Percentiles rank a stretch among this genome's conserved stretches.
Conservation (phyloP, 768 basidiomycete genomes). For the Suillus lakei region DNA sequence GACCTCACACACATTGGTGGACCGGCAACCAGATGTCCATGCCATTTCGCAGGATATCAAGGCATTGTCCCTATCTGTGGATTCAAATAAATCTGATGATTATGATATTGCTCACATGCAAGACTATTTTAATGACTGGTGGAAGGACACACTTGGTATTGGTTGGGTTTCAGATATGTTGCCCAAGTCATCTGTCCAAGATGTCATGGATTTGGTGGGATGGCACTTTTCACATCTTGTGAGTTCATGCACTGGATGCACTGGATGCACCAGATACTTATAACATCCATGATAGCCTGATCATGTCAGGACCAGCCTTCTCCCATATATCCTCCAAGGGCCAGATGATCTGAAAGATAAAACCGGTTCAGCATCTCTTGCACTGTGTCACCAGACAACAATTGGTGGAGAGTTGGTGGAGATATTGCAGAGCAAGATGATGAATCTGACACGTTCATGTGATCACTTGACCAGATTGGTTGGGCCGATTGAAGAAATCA, state of each 20-base stretch:
- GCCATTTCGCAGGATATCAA: background rate
- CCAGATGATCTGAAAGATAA: background rate
- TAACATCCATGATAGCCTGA: background rate
- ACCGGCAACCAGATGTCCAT: background rate
- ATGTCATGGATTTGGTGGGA: background rate
- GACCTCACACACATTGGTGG: background rate
- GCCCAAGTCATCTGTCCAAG: slow-evolving; percentile 2
- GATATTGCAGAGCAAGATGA: background rate
- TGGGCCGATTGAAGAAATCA: background rate
- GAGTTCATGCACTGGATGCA: too few species aligned
- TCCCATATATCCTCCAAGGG: background rate
- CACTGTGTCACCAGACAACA: background rate
- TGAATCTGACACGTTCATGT: background rate
- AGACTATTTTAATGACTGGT: background rate
- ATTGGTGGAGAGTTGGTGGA: background rate
- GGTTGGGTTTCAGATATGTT: background rate
- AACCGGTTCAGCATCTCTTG: too few species aligned
- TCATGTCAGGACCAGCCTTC: background rate
- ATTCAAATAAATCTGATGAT: background rate
- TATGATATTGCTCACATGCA: background rate
- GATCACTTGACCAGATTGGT: background rate
- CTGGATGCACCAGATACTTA: background rate
- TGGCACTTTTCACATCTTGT: background rate
- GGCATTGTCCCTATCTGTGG: background rate
- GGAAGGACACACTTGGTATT: background rate